phyloP scores from a whole-genome alignment of 2,329 filamentous ascomycete species.

The Leptodontidium sp. region DNA sequence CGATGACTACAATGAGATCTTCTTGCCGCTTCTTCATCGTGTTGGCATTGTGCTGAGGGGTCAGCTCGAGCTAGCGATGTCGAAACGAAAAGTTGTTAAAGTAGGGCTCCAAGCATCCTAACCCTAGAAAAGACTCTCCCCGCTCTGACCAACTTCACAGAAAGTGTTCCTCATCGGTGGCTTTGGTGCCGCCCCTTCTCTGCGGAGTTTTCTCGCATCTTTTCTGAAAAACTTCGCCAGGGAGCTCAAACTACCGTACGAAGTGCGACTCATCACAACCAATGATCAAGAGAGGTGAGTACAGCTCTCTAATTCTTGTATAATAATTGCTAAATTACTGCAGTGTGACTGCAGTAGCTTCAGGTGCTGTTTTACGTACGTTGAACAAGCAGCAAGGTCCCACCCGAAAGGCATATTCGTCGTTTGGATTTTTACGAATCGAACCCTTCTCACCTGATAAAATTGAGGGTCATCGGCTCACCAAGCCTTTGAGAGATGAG shows the following conservation, averaged over 20 bases:
- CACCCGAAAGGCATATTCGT: slow-evolving; percentile 26
- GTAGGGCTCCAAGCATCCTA: too few relatives aligned
- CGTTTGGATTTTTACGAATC: slow-evolving; percentile 33
- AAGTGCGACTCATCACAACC: slow-evolving; percentile 26
- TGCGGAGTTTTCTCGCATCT: slow-evolving; percentile 27
- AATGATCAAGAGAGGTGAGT: slow-evolving; percentile 14
- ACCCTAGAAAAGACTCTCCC: too few relatives aligned
- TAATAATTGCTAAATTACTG: not conserved
- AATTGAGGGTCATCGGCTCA: slow-evolving; percentile 17
- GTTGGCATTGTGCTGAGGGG: slow-evolving; percentile 21
- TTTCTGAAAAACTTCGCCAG: slow-evolving; percentile 17
- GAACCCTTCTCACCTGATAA: slow-evolving; percentile 27
- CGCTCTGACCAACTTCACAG: not conserved
- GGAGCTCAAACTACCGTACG: not conserved
- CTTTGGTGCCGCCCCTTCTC: slow-evolving; percentile 36
- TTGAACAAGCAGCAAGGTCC: slow-evolving; percentile 37
- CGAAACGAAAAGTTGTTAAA: slow-evolving; percentile 24
- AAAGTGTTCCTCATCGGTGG: slow-evolving; percentile 41
- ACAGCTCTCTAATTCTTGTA: not conserved
- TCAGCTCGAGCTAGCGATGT: slow-evolving; percentile 28
- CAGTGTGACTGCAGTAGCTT: slow-evolving; percentile 35
- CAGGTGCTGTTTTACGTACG: slow-evolving; percentile 34
- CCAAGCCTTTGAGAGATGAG: slow-evolving; percentile 16
- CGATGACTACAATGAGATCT: slow-evolving; percentile 35
- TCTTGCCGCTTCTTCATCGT: slow-evolving; percentile 28